Evolutionary conservation across 805 yeast genomes (phyloP).

Genomic region (Starmerella sirachaensis): DNA sequence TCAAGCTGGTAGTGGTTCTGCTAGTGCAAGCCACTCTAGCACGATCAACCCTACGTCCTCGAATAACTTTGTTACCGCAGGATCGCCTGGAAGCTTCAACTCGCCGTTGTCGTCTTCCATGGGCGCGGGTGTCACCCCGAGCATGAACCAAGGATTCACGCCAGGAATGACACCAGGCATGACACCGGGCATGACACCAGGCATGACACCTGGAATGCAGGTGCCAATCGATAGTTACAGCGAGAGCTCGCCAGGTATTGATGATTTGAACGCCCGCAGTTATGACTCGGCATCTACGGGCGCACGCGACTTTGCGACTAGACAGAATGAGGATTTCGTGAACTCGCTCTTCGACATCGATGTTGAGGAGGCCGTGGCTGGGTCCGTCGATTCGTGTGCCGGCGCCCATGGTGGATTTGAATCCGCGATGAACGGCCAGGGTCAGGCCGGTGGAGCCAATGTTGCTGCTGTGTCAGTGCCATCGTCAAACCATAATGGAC

Average conservation of each 20-base stretch:
- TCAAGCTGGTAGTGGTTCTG: no score
- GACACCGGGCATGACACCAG: constrained; percentile 16
- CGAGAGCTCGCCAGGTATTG: constrained; percentile 3
- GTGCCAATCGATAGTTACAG: constrained; percentile 6
- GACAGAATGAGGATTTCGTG: constrained; percentile 22
- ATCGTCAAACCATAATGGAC: neutral
- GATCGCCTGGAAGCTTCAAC: no score
- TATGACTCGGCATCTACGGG: no score
- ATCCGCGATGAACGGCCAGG: neutral
- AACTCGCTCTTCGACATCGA: constrained; percentile 19
- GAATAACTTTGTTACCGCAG: no score
- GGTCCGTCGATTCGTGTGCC: no score
- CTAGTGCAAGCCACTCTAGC: no score
- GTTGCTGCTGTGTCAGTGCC: constrained; percentile 24
- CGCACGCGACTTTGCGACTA: constrained; percentile 14
- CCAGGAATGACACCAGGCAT: constrained; percentile 8
- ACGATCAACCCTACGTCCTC: no score
- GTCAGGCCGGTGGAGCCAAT: neutral
- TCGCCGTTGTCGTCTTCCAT: neutral
- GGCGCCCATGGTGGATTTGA: no score
- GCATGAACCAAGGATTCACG: neutral
- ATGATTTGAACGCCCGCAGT: no score
- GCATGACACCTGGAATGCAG: constrained; percentile 14
- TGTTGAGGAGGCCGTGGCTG: constrained; percentile 1
- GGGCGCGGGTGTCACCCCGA: neutral